Evolutionary conservation across 805 yeast species (phyloP), one percentile per base, ranked within the genome.

Genomic region (Candida qinlingensis): DNA sequence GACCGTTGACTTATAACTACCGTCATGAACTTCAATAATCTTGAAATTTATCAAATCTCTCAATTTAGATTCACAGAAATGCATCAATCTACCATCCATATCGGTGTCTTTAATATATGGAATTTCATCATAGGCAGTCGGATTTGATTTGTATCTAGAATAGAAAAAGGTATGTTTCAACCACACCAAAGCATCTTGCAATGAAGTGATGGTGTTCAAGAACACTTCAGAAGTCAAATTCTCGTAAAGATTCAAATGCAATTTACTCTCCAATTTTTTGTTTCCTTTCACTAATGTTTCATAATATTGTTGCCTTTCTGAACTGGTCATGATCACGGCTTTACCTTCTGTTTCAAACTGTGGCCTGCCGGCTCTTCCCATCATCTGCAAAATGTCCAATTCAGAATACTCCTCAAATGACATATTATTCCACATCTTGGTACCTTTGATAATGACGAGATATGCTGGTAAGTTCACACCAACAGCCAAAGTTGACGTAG

Each of bases 361-460:
- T 0, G 84, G 83, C 43, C 85, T 69, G 4, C 86, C 85, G 4
- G 85, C 85, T 55, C 85, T 68, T 4, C 85, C 85, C 60, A 81
- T 73, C 86, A 81, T 81, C 54, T 81, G 85, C 39, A 77, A 60
- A 31, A 80, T 63, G 49, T 80, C 85, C 27, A 79, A 62, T 41
- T 76, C 79, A 2, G 80, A 70, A 57, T 80, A 80, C 49, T 81
- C 85, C 35, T 64, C 65, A 51, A 74, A 69, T 46, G 69, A 74
- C 26, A 75, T 74, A 25, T 73, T 74, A 19, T 61, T 64, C 77
- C 84, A 85, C 45, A 77, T 72, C 55, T 76, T 80, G 0, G 86
- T 81, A 0, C 85, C 85, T 51, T 80, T 81, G n/a, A 81, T 70
- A 3, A 81, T 64, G 0, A 80, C 85, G 48, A 79, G 61, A 57